Evolutionary conservation across 2,329 filamentous ascomycete species (phyloP).

Genomic region (Aspergillus sp.): DNA sequence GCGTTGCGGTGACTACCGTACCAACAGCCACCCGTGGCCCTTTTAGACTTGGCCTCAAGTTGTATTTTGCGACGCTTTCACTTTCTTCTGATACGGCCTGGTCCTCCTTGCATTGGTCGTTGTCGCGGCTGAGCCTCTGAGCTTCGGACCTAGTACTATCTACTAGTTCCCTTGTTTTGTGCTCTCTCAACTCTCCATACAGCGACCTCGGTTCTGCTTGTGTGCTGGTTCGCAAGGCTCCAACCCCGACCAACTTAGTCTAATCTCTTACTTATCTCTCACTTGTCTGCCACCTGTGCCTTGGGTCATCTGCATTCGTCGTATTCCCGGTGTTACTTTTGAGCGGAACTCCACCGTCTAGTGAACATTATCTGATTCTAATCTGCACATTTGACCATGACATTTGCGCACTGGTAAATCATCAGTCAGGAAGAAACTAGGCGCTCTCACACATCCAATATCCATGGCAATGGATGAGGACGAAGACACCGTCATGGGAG

Average conservation of each 20-base stretch:
- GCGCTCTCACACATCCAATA: constrained; percentile 7
- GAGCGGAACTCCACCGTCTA: neutral
- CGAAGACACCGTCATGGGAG: constrained; percentile 45
- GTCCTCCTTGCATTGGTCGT: constrained; percentile 4
- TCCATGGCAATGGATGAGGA: constrained; percentile 35
- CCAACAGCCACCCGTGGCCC: neutral
- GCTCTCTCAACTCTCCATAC: neutral
- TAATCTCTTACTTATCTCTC: neutral
- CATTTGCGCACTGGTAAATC: constrained; percentile 8
- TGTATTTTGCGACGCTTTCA: neutral
- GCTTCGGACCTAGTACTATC: constrained; percentile 13
- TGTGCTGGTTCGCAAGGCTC: neutral
- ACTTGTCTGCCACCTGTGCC: neutral
- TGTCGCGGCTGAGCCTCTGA: constrained; percentile 7
- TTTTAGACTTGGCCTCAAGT: neutral
- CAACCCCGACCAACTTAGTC: neutral
- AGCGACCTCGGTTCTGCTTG: neutral
- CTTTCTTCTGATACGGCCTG: constrained; percentile 5
- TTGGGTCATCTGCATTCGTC: neutral
- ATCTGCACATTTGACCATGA: constrained; percentile 20
- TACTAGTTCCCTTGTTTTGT: constrained; percentile 11
- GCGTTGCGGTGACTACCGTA: constrained; percentile 11
- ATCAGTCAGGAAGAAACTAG: constrained; percentile 13
- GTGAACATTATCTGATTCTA: neutral
- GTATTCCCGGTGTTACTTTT: neutral